Conservation (phyloP, 2,329 filamentous ascomycete genomes). For the Lachnellula cervina region DNA sequence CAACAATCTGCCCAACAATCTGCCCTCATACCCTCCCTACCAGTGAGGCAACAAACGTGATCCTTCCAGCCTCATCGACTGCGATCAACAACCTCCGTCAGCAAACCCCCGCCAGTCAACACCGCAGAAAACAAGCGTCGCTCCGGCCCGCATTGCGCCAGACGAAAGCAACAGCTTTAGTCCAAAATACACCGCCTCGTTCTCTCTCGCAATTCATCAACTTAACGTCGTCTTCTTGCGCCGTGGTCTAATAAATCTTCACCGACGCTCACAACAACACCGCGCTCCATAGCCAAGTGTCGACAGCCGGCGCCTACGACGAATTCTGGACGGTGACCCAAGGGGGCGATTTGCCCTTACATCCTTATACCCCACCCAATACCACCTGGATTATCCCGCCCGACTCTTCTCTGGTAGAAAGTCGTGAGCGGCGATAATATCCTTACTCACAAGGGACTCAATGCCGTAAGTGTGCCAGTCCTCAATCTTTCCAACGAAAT, state of each 20-base stretch:
- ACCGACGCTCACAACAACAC: not conserved
- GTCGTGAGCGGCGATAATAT: constrained; percentile 31
- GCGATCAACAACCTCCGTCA: not conserved
- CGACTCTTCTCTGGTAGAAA: constrained; percentile 31
- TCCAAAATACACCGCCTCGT: not conserved
- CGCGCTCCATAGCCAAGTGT: not conserved
- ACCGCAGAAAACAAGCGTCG: not conserved
- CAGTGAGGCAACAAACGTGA: not conserved
- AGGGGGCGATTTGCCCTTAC: constrained; percentile 9
- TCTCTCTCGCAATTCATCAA: not conserved
- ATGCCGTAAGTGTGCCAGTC: constrained; percentile 21
- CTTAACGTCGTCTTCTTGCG: not conserved
- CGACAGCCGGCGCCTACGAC: not conserved
- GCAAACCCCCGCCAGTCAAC: not conserved
- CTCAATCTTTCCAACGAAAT: not conserved
- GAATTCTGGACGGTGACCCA: not conserved
- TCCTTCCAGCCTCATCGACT: not conserved
- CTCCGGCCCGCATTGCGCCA: not conserved
- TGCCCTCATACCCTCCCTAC: not conserved
- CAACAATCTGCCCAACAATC: not conserved
- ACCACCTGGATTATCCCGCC: constrained; percentile 28
- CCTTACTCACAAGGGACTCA: constrained; percentile 14
- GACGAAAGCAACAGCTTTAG: not conserved
- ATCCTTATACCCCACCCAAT: constrained; percentile 9
- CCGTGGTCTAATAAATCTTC: not conserved